These are phyloP conservation scores for Cyclotella sp. DNA, from an alignment of 108 stramenopile genomes.

Conservation along the genomic window DNA sequence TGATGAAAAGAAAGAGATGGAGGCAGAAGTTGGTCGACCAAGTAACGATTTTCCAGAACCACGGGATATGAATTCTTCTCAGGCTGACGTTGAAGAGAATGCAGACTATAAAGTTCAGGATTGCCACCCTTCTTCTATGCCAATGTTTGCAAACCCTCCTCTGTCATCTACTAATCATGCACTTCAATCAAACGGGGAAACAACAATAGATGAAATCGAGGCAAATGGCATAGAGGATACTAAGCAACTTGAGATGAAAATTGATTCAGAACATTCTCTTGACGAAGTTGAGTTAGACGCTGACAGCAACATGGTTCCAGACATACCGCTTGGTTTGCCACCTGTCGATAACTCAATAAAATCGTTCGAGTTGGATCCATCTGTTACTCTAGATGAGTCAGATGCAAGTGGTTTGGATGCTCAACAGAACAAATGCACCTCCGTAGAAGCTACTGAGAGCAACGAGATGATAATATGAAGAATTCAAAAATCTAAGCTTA, in stretches of 20 bases:
- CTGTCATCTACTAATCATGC: not conserved
- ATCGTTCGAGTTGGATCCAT: too few relatives aligned
- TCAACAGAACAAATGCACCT: not conserved
- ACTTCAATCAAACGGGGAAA: not conserved
- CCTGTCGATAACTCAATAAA: too few relatives aligned
- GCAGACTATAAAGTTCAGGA: too few relatives aligned
- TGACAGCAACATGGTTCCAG: too few relatives aligned
- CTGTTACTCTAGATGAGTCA: not conserved
- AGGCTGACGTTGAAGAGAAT: not conserved
- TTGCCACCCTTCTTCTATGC: too few relatives aligned
- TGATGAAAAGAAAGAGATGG: slow-evolving; percentile 38
- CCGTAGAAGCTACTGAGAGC: not conserved
- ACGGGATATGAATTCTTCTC: not conserved
- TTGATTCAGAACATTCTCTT: slow-evolving; percentile 1
- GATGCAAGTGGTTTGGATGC: not conserved
- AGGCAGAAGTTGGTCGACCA: not conserved
- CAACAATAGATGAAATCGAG: not conserved
- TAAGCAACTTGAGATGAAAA: not conserved
- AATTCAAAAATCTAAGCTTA: not conserved
- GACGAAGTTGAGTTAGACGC: not conserved
- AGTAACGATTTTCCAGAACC: not conserved
- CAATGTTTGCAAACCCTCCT: not conserved
- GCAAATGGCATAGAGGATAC: not conserved
- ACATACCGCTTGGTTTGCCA: too few relatives aligned
- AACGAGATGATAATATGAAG: not conserved